These are phyloP conservation scores for Aspergillus egyptiacus DNA, from an alignment of 495 filamentous ascomycete genomes.

Conservation along the genomic window DNA sequence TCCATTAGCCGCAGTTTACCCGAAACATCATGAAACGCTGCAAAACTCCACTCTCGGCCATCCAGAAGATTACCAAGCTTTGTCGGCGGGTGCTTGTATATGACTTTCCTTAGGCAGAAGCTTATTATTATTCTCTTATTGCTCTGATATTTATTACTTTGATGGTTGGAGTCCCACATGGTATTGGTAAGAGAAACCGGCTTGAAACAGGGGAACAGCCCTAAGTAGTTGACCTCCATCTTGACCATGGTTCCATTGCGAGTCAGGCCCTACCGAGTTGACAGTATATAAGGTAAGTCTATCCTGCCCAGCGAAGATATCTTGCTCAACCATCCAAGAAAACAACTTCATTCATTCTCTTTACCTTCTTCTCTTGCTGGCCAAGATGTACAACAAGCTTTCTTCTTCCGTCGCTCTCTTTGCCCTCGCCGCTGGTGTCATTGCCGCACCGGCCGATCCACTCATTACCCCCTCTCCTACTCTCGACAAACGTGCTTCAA, in stretches of 20 bases:
- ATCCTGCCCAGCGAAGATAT: neutral
- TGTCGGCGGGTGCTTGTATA: neutral
- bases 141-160: neutral
- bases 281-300: neutral
- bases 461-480: neutral
- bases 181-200: neutral
- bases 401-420: neutral
- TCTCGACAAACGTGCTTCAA: neutral
- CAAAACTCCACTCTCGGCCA: no score
- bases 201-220: neutral
- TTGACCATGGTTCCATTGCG: neutral
- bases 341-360: neutral
- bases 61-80: neutral
- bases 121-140: neutral
- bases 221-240: no score
- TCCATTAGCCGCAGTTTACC: no score
- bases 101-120: neutral
- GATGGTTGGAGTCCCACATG: neutral
- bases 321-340: neutral
- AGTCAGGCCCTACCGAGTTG: neutral
- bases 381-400: neutral
- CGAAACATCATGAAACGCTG: neutral
- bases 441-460: slow-evolving; percentile 1
- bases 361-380: neutral
- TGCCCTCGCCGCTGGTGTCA: neutral